A percentile compares a stretch with the other conserved stretches of the same genome.
Conservation (phyloP, 805 yeast genomes). For the Kregervanrija pseudodelftensis region DNA sequence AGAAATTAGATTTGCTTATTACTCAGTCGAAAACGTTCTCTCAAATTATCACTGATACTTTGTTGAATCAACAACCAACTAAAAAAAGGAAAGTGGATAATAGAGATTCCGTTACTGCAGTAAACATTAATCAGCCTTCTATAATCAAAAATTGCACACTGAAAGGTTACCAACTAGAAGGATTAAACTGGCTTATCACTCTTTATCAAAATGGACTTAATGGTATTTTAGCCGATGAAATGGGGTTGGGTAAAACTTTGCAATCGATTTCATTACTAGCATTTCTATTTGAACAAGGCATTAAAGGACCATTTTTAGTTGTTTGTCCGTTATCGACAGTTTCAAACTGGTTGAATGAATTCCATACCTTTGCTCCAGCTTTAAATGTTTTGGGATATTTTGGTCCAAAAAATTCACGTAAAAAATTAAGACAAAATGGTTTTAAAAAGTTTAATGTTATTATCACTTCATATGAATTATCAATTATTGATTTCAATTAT, state of each 20-base stretch:
- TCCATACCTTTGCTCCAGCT: conserved; percentile 64
- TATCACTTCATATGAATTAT: conserved; percentile 76
- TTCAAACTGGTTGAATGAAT: conserved; percentile 77
- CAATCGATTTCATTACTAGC: conserved; percentile 79
- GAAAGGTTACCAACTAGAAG: conserved; percentile 83
- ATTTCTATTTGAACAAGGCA: conserved; percentile 70
- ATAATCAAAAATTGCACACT: conserved; percentile 50
- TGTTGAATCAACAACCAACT: conserved; percentile 34
- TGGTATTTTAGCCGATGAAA: conserved; percentile 94
- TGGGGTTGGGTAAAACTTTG: conserved; percentile 94
- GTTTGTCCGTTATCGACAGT: conserved; percentile 82
- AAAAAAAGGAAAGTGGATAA: background rate
- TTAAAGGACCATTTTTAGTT: conserved; percentile 69
- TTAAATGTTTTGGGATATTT: conserved; percentile 56
- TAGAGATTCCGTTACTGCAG: conserved; percentile 9
- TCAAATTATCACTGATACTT: conserved; percentile 74
- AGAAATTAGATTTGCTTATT: conserved; percentile 66
- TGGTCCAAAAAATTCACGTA: conserved; percentile 57
- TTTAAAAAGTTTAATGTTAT: conserved; percentile 41
- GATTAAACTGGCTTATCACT: conserved; percentile 85
- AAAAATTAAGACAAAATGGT: conserved; percentile 28
- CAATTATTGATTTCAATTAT: conserved; percentile 57
- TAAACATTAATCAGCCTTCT: conserved; percentile 38
- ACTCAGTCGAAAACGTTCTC: conserved; percentile 85
- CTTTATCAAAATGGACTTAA: conserved; percentile 89